Evolutionary conservation across 208 protist genomes (phyloP), one percentile per base, ranked within the genome.

Genomic region (Crithidia fasciculata): DNA sequence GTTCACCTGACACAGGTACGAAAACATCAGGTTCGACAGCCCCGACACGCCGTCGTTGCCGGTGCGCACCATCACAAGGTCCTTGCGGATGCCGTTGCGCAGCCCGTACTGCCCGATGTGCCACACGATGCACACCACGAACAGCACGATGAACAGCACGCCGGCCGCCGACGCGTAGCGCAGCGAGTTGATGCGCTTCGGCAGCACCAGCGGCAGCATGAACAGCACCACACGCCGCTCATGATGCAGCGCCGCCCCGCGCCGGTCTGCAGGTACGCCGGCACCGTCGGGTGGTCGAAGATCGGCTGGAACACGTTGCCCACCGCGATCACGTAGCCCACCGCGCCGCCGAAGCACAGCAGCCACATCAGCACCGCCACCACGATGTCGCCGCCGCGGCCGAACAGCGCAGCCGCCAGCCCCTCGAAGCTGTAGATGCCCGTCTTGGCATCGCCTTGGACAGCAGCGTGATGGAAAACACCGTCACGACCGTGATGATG

Each of bases 161-260:
- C 67, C 86, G 15, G 90, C n/a, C 15, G 68, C 68, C 19, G 85
- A 88, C 47, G 83, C 50, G 65, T 90, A 88, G 15, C 89, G 85
- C 13, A 95, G 73, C 3, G 80, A 77, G 77, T 95, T 83, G 58
- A 95, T 85, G 39, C 82, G 63, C 74, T 84, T 81, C 12, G 83
- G 85, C 40, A 91, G 64, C n/a, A 79, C 81, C 43, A 91, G 45
- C 15, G 89, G 89, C 15, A 92, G 76, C 76, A 95, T 89, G 40
- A 85, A 70, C 18, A 74, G 53, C 5, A 87, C 85, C 82, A 92
- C 15, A 92, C 28, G 28, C 84, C 15, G 12, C 62, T 52, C 12
- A 77, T 78, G 18, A 92, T 28, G 12, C 89, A 71, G 44, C 77
- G 84, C 19, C 75, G 53, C 3, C 81, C 83, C 15, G 61, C 19